A percentile compares a stretch with the other conserved stretches of the same genome.
Evolutionary conservation across 2,329 filamentous ascomycete genomes (phyloP).

Genomic region (Teratosphaeria epicoccoides): DNA sequence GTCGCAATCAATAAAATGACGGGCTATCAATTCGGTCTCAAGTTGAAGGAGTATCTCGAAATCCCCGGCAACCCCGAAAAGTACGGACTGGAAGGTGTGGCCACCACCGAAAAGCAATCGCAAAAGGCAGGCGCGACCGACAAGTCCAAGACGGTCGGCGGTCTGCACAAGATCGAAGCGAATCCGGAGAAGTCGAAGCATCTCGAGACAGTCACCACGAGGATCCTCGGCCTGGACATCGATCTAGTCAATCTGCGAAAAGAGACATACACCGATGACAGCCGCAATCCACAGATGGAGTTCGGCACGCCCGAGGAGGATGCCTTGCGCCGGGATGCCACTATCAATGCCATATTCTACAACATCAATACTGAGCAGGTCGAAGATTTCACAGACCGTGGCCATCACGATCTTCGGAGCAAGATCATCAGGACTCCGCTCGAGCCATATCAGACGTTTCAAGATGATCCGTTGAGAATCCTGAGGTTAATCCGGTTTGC

Average conservation of each 20-base stretch:
- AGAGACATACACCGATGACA: constrained; percentile 82
- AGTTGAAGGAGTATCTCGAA: constrained; percentile 58
- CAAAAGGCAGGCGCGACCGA: constrained; percentile 30
- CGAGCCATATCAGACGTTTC: constrained; percentile 83
- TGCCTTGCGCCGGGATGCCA: constrained; percentile 79
- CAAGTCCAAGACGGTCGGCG: constrained; percentile 53
- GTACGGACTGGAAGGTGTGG: constrained; percentile 41
- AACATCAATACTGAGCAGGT: constrained; percentile 70
- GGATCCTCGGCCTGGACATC: constrained; percentile 74
- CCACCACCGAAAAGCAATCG: constrained; percentile 27
- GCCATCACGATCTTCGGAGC: constrained; percentile 61
- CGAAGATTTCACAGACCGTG: constrained; percentile 72
- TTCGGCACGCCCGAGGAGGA: constrained; percentile 90
- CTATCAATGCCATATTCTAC: constrained; percentile 92
- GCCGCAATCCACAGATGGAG: constrained; percentile 82
- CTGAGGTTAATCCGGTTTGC: constrained; percentile 83
- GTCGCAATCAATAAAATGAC: constrained; percentile 80
- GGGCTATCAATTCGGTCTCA: constrained; percentile 61
- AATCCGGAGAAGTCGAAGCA: constrained; percentile 97
- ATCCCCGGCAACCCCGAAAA: constrained; percentile 48
- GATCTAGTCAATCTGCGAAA: constrained; percentile 92
- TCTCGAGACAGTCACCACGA: constrained; percentile 80
- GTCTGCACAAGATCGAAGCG: constrained; percentile 75
- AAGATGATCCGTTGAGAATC: constrained; percentile 82
- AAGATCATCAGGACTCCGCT: constrained; percentile 75